These are phyloP conservation scores for Penicillium sclerotigenum DNA, from an alignment of 2,329 filamentous ascomycete genomes.

Conservation along the genomic window DNA sequence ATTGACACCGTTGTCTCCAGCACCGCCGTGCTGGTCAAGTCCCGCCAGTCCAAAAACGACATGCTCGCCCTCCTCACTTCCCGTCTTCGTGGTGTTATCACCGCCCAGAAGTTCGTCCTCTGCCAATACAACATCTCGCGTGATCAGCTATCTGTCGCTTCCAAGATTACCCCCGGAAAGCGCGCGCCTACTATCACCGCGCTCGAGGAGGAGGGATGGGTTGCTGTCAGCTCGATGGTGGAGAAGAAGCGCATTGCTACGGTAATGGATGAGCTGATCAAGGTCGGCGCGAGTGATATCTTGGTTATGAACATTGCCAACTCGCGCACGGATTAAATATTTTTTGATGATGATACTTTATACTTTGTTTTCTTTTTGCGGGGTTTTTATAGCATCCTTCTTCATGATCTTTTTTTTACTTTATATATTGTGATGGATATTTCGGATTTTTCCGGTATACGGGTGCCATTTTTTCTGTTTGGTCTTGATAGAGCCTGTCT, in stretches of 20 bases:
- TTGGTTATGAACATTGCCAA: slow-evolving; percentile 84
- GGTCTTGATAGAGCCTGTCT: neutral
- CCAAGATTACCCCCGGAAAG: slow-evolving; percentile 84
- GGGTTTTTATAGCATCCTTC: slow-evolving; percentile 7
- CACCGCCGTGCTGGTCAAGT: slow-evolving; percentile 88
- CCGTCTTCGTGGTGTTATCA: slow-evolving; percentile 89
- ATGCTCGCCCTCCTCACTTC: slow-evolving; percentile 81
- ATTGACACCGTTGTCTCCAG: slow-evolving; percentile 91
- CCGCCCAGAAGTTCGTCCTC: slow-evolving; percentile 87
- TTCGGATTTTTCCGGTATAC: neutral
- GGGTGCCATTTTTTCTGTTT: slow-evolving; percentile 9
- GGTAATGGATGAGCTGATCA: slow-evolving; percentile 80
- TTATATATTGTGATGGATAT: neutral
- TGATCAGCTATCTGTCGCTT: slow-evolving; percentile 62
- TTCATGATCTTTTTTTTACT: slow-evolving; percentile 2
- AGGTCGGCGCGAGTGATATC: slow-evolving; percentile 77
- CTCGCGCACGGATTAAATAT: slow-evolving; percentile 52
- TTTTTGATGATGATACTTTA: slow-evolving; percentile 9
- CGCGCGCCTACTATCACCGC: slow-evolving; percentile 88
- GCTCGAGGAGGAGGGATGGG: slow-evolving; percentile 85
- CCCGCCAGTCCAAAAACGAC: slow-evolving; percentile 74
- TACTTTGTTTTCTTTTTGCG: neutral
- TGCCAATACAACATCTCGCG: slow-evolving; percentile 95
- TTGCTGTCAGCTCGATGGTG: slow-evolving; percentile 92
- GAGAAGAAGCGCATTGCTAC: slow-evolving; percentile 79